Base-by-base conservation (phyloP, 2,329 filamentous ascomycete genomes). In the Rhytidhysteron rufulum region DNA sequence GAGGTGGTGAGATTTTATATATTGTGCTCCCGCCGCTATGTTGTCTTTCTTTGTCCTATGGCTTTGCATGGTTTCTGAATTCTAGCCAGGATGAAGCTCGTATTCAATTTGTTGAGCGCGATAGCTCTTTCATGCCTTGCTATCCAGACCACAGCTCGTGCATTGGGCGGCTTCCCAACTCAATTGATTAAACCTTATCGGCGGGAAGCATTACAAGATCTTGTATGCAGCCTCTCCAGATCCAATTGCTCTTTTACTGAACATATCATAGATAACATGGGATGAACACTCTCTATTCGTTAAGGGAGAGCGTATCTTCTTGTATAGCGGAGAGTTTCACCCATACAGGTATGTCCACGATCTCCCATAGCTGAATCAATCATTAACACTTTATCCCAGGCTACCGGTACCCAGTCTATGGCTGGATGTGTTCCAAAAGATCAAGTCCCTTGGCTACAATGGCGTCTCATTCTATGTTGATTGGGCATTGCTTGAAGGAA, bases 371-470 rank as follows among this genome's bases (percentile, higher is more conserved):
- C 15, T 8, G 33, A 19, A 36, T 24, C 7, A 2, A 10, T 13
- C 3, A 34, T 21, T 33, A 43, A 54, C 15, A 56, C 29, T 20
- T 11, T 5, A 11, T 2, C 32, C 5, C 38, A 75, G 78, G 50
- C 65, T 84, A 1, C 80, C 81, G 1, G 80, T 84, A 2, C 73
- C 79, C 3, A 69, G 71, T 34, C 68, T 85, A 4, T 83, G 82
- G 70, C 70, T 86, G 7, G 87, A 91, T 49, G 58, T 91, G 2
- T 84, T 94, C 51, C 83, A 93, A 54, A 94, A 94, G 65, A 80
- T 91, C 62, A 89, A 85, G 62, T 83, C 86, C 0, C 66, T 89
- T 2, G 88, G 88, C 0, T 90, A 88, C 66, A 91, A 86, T 52
- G 77, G 79, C 32, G 83, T 90, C 1, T 88, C 85, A 0, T 88